A percentile compares a stretch with the other conserved stretches of the same genome.
phyloP scores from a whole-genome alignment of 345 rosid species.

The Lepidium aucheri region DNA sequence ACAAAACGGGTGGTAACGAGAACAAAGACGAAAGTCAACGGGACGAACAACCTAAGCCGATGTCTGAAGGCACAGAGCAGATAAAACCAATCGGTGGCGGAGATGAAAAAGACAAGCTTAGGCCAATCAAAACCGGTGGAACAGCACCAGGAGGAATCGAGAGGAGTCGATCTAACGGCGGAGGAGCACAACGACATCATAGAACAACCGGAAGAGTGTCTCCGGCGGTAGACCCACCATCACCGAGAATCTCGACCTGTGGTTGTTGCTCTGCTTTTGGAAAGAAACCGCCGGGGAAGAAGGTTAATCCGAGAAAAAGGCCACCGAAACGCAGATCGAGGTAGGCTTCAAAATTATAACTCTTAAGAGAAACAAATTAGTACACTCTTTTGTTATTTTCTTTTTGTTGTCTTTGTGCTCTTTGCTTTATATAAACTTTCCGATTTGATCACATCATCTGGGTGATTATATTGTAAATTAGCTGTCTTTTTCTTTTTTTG shows the following conservation, averaged over 20 bases:
- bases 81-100: not conserved
- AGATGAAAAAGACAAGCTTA: conserved; percentile 33
- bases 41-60: conserved; percentile 17
- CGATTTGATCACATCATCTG: conserved; percentile 1
- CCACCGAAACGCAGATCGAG: conserved; percentile 55
- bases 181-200: conserved; percentile 42
- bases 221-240: conserved; percentile 86
- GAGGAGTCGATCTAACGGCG: conserved; percentile 84
- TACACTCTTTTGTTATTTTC: conserved; percentile 6
- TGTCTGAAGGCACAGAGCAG: conserved; percentile 25
- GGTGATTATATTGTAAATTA: conserved; percentile 7
- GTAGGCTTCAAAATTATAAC: conserved; percentile 1
- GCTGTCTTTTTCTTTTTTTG: not conserved
- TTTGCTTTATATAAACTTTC: not conserved
- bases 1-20: conserved; percentile 16
- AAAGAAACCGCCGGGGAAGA: conserved; percentile 43
- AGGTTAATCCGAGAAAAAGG: conserved; percentile 34
- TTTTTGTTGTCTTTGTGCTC: not conserved
- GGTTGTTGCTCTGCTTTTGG: conserved; percentile 68
- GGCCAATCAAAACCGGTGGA: conserved; percentile 29
- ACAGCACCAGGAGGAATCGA: conserved; percentile 33
- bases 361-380: not conserved
- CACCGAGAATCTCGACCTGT: conserved; percentile 78
- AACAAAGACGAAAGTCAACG: conserved; percentile 25
- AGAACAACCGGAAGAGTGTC: conserved; percentile 72